These are phyloP conservation scores for Exophiala lecanii-corni DNA, from an alignment of 2,329 filamentous ascomycete species.

Conservation along the genomic window DNA sequence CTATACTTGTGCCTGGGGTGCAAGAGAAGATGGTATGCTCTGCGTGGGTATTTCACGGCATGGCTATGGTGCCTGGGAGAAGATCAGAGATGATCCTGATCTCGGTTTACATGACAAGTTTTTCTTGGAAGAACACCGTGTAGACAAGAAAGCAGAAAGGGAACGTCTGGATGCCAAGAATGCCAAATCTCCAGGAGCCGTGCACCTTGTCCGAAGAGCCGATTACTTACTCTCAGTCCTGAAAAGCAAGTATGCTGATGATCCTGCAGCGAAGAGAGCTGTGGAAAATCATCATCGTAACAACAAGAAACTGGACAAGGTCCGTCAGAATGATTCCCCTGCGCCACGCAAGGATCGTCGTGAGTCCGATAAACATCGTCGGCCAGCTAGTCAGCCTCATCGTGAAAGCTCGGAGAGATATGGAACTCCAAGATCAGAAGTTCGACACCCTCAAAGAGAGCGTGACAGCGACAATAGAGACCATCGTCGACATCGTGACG, in stretches of 20 bases:
- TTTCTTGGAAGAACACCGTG: constrained; percentile 95
- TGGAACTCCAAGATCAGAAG: constrained; percentile 38
- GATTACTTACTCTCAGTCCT: constrained; percentile 95
- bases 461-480: constrained; percentile 25
- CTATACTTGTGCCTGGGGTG: constrained; percentile 88
- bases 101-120: constrained; percentile 85
- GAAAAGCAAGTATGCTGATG: constrained; percentile 76
- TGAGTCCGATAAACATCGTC: constrained; percentile 39
- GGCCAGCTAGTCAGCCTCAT: constrained; percentile 37
- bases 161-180: constrained; percentile 61
- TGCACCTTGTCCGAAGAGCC: constrained; percentile 88
- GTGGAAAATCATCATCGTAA: constrained; percentile 93
- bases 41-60: constrained; percentile 88
- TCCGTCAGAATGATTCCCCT: constrained; percentile 37
- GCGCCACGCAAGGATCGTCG: constrained; percentile 38
- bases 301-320: constrained; percentile 64
- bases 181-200: constrained; percentile 85
- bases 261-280: constrained; percentile 63
- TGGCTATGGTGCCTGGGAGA: constrained; percentile 91
- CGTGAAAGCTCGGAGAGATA: constrained; percentile 42
- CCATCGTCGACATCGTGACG: constrained; percentile 27
- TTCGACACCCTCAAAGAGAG: constrained; percentile 34
- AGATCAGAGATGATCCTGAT: constrained; percentile 87
- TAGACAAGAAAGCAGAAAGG: constrained; percentile 93
- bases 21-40: constrained; percentile 94